Evolutionary conservation across 2,329 filamentous ascomycete genomes (phyloP).

Genomic region (Xylaria sp.): DNA sequence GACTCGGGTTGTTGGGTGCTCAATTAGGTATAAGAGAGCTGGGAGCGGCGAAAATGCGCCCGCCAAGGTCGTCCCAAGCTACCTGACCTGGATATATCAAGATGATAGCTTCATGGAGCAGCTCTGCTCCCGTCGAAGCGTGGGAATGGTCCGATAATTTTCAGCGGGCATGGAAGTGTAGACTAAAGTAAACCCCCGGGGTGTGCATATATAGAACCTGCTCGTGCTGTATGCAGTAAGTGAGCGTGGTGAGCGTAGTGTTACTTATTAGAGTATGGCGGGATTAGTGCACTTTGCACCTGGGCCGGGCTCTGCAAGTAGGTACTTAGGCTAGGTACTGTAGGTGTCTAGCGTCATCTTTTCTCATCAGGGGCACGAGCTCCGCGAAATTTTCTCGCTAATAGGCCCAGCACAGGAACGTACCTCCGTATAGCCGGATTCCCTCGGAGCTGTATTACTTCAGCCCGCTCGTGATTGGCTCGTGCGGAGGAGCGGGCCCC

Average conservation of each 20-base stretch:
- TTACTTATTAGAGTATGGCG: no score
- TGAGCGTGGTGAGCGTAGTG: no score
- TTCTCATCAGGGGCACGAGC: slow-evolving; percentile 2
- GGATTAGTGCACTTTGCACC: no score
- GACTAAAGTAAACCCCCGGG: not conserved
- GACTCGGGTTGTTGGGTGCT: not conserved
- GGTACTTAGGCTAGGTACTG: no score
- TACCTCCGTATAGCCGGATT: slow-evolving; percentile 29
- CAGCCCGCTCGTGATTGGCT: slow-evolving; percentile 47
- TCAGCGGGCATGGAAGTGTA: not conserved
- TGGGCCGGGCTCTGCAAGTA: not conserved
- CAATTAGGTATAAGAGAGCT: slow-evolving; percentile 11
- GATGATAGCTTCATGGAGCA: slow-evolving; percentile 7
- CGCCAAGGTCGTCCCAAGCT: not conserved
- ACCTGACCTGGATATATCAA: slow-evolving; percentile 2
- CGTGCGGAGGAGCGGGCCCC: slow-evolving; percentile 32
- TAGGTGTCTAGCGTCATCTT: slow-evolving; percentile 5
- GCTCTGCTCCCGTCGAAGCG: no score
- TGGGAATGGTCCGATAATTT: no score
- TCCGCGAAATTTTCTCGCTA: slow-evolving; percentile 19
- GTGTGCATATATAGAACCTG: no score
- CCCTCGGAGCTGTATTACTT: slow-evolving; percentile 39
- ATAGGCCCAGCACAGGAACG: not conserved
- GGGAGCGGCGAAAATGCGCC: not conserved
- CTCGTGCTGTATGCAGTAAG: no score